Conservation (phyloP, 139 green algal species). For the Chlamydomonas sphaeroides region DNA sequence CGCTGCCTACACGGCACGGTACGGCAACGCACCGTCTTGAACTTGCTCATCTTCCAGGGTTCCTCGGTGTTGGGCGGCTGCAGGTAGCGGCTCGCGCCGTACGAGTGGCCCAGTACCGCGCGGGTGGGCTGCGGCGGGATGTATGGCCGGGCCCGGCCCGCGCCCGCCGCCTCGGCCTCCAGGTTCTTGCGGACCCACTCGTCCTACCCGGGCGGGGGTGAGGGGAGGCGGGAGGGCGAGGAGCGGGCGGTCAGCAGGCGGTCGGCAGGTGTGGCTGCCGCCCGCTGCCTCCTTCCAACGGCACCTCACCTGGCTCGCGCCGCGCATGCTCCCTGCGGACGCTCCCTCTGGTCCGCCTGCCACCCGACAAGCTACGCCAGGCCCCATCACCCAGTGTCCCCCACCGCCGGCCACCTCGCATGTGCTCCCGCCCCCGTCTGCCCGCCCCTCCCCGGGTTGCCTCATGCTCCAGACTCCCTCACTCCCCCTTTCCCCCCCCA, state of each 20-base stretch:
- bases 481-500: too few relatives aligned
- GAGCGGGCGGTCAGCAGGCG: background rate
- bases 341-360: too few relatives aligned
- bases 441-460: too few relatives aligned
- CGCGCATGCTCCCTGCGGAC: too few relatives aligned
- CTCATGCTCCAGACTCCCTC: too few relatives aligned
- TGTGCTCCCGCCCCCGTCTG: background rate
- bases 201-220: background rate
- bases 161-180: conserved; percentile 22
- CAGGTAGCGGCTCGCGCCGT: conserved; percentile 47
- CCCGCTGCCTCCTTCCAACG: too few relatives aligned
- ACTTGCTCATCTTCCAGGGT: conserved; percentile 61
- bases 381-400: too few relatives aligned
- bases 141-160: conserved; percentile 21
- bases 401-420: too few relatives aligned
- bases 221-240: background rate
- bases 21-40: conserved; percentile 51
- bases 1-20: too few relatives aligned
- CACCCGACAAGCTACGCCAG: too few relatives aligned
- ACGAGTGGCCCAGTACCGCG: conserved; percentile 49
- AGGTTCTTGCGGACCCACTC: conserved; percentile 51
- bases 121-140: conserved; percentile 55
- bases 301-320: too few relatives aligned
- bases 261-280: background rate
- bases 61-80: conserved; percentile 38